Percentiles rank a stretch among this genome's conserved stretches.
Evolutionary conservation across 371 early-diverging fungal genomes (phyloP).

Genomic region (Lichtheimia ornata): DNA sequence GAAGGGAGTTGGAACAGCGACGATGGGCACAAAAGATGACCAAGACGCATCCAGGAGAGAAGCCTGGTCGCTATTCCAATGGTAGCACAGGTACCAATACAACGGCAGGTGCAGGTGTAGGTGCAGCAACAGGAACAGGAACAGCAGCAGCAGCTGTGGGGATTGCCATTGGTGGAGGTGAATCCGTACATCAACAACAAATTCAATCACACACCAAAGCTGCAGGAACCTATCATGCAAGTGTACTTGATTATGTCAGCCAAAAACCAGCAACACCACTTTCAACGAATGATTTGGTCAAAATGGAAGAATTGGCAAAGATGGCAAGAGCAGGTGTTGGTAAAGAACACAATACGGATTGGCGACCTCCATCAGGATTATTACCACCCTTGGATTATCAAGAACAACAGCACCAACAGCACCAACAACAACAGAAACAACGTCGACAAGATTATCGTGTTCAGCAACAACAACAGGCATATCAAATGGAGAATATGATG

Average conservation of each 20-base stretch:
- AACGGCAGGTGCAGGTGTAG: neutral
- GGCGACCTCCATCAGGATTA: slow-evolving; percentile 52
- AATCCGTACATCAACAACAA: slow-evolving; percentile 3
- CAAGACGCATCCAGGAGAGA: slow-evolving; percentile 30
- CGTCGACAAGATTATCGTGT: slow-evolving; percentile 8
- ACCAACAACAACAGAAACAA: slow-evolving; percentile 30
- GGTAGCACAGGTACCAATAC: neutral
- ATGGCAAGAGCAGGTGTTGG: slow-evolving; percentile 30
- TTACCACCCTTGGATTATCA: slow-evolving; percentile 22
- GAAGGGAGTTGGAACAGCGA: slow-evolving; percentile 24
- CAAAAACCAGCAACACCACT: slow-evolving; percentile 47
- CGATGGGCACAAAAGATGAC: slow-evolving; percentile 46
- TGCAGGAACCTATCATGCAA: slow-evolving; percentile 36
- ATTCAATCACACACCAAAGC: slow-evolving; percentile 20
- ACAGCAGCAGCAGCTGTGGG: neutral
- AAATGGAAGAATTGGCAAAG: slow-evolving; percentile 47
- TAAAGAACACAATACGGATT: slow-evolving; percentile 31
- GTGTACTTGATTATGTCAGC: slow-evolving; percentile 39
- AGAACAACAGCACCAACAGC: slow-evolving; percentile 34
- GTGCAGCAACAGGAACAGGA: neutral
- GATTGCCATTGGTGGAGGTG: neutral
- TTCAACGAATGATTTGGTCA: slow-evolving; percentile 42
- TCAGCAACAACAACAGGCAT: neutral
- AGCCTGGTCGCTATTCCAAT: neutral
- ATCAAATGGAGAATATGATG: too few relatives aligned